Percentiles rank a stretch among this genome's conserved stretches.
Evolutionary conservation across 192 early-diverging fungal genomes (phyloP).

Genomic region (Chytriomyces sp.): DNA sequence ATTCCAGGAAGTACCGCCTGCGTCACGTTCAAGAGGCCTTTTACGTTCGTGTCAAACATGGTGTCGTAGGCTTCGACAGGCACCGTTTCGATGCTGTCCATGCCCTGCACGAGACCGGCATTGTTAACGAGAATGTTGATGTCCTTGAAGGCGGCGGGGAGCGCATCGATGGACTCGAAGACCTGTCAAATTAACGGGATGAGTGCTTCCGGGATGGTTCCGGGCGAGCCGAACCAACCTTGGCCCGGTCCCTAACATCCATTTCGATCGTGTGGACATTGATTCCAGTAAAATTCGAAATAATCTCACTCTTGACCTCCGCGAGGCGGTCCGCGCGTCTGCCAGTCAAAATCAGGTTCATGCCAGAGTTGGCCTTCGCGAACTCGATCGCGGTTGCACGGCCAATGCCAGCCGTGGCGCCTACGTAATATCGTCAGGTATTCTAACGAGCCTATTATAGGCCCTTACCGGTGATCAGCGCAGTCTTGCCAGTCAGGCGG

Average conservation of each 20-base stretch:
- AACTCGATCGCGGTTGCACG: slow-evolving; percentile 71
- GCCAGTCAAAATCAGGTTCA: slow-evolving; percentile 59
- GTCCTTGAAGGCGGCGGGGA: slow-evolving; percentile 59
- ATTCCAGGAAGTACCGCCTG: slow-evolving; percentile 80
- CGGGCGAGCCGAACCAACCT: no score
- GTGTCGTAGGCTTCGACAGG: slow-evolving; percentile 66
- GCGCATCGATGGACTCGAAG: slow-evolving; percentile 34
- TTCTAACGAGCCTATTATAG: background rate
- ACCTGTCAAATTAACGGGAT: no score
- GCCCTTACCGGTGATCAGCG: slow-evolving; percentile 33
- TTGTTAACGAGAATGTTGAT: slow-evolving; percentile 90
- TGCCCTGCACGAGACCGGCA: slow-evolving; percentile 67
- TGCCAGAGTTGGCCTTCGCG: slow-evolving; percentile 52
- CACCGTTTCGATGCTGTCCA: slow-evolving; percentile 67
- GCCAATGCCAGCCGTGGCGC: slow-evolving; percentile 73
- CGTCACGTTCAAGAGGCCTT: slow-evolving; percentile 80
- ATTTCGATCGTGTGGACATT: slow-evolving; percentile 64
- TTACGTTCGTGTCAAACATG: slow-evolving; percentile 89
- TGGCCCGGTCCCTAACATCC: slow-evolving; percentile 67
- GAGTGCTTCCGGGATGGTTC: no score
- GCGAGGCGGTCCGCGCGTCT: slow-evolving; percentile 61
- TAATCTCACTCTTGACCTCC: slow-evolving; percentile 54
- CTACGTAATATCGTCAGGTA: no score
- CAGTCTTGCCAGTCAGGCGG: slow-evolving; percentile 37
- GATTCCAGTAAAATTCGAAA: slow-evolving; percentile 47